Conservation (phyloP, 768 basidiomycete genomes). For the Leucocoprinus leucothites region DNA sequence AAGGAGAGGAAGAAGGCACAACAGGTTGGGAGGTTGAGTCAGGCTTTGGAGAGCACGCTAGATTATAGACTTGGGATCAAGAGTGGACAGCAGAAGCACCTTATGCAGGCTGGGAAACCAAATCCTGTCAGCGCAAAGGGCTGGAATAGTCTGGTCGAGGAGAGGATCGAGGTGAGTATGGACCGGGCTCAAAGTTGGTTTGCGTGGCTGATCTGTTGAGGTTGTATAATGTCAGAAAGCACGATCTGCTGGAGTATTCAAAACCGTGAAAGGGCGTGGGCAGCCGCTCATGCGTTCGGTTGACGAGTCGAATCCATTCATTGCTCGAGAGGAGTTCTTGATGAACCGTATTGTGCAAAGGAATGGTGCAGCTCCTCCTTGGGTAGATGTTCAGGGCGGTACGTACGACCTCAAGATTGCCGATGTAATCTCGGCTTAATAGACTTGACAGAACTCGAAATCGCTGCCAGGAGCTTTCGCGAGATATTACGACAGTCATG, state of each 20-base stretch:
- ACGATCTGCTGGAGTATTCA: slow-evolving; percentile 63
- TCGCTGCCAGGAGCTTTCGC: slow-evolving; percentile 58
- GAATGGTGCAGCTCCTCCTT: slow-evolving; percentile 81
- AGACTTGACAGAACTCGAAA: slow-evolving; percentile 56
- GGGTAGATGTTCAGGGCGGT: slow-evolving; percentile 82
- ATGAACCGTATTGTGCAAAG: slow-evolving; percentile 84
- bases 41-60: slow-evolving; percentile 68
- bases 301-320: slow-evolving; percentile 51
- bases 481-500: slow-evolving; percentile 63
- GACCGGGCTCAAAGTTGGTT: background rate
- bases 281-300: slow-evolving; percentile 32
- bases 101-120: slow-evolving; percentile 23
- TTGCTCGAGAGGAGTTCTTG: slow-evolving; percentile 75
- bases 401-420: slow-evolving; percentile 15
- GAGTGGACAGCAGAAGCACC: slow-evolving; percentile 14
- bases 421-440: background rate
- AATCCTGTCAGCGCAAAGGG: slow-evolving; percentile 70
- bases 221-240: slow-evolving; percentile 45
- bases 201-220: background rate
- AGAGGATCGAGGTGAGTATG: slow-evolving; percentile 66
- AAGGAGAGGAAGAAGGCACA: slow-evolving; percentile 49
- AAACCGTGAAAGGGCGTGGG: slow-evolving; percentile 65
- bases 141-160: slow-evolving; percentile 74
- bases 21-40: slow-evolving; percentile 52
- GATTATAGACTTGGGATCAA: slow-evolving; percentile 71